Evolutionary conservation across 2,329 filamentous ascomycete genomes (phyloP), one percentile per base, ranked within the genome.

Genomic region (Aspergillus pseudoglaucus): DNA sequence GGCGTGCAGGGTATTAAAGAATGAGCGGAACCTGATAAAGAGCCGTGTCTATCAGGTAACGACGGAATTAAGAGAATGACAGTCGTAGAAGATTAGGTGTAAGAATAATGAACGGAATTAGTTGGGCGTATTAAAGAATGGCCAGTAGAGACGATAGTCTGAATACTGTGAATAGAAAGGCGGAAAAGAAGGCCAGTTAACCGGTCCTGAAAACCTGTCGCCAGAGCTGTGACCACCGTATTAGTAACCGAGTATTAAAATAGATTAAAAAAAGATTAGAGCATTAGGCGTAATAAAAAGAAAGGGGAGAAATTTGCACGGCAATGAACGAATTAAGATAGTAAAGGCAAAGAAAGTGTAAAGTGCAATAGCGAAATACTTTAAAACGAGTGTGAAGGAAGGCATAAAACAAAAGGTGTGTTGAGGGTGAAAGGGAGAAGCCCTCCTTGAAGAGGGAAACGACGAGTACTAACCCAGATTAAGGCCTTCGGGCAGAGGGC

Each of bases 101-200:
- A 46, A 52, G 66, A 66, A 64, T 72, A 80, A 77, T 65, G 78
- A 82, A 68, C 70, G 78, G 72, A 72, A 75, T 73, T 79, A 79
- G 77, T 80, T 79, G 75, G 76, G 66, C 63, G 55, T 66, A 72
- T 69, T 72, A 71, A 75, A 66, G 65, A 69, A 63, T 64, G 69
- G 58, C 60, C 68, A 68, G 66, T 59, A 61, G 48, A 64, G 67
- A 68, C 56, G 57, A 69, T 67, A 71, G 65, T 65, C 65, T 59
- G 53, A 53, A 61, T 62, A 62, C 62, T 63, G 64, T 57, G 17
- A 39, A 39, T 18, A 20, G 10, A 22, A 30, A 12, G 37, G 7
- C 18, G 57, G 52, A 56, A 45, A 55, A 54, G 53, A 51, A 59
- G 56, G 54, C 54, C 48, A 53, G 51, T 58, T 49, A 56, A 60